Percentiles rank a stretch among this genome's conserved stretches.
Evolutionary conservation across 352 stramenopile genomes (phyloP).

Genomic region (Pythium rishiriense): DNA sequence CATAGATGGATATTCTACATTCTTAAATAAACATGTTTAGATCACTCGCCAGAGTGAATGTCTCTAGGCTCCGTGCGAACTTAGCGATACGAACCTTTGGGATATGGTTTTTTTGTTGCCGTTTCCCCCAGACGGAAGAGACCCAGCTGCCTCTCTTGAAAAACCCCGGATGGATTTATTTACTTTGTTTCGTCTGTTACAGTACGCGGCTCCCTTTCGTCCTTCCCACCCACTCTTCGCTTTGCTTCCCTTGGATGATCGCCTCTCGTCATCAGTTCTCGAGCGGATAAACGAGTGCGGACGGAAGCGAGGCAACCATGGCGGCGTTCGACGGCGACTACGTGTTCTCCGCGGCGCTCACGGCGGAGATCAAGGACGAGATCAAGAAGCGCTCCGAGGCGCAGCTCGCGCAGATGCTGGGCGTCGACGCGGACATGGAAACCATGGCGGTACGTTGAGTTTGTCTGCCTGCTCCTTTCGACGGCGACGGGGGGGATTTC

Average conservation of each 20-base stretch:
- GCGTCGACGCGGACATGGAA: slow-evolving; percentile 71
- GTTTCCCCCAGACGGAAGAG: no score
- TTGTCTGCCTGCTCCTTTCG: not conserved
- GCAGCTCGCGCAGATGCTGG: slow-evolving; percentile 77
- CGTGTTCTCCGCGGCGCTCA: slow-evolving; percentile 61
- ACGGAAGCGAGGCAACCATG: not conserved
- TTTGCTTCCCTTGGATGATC: not conserved
- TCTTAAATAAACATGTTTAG: no score
- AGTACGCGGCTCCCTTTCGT: not conserved
- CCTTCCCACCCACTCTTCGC: not conserved
- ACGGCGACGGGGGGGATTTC: not conserved
- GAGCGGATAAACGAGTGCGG: not conserved
- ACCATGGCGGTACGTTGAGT: slow-evolving; percentile 81
- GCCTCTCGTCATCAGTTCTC: not conserved
- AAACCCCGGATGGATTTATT: no score
- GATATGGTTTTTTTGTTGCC: no score
- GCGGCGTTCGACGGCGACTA: slow-evolving; percentile 34
- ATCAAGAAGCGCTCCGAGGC: slow-evolving; percentile 47
- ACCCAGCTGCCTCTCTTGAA: not conserved
- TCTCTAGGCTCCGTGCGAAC: no score
- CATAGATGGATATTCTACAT: no score
- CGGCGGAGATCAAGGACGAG: slow-evolving; percentile 52
- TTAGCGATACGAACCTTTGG: no score
- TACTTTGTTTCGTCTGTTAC: not conserved
- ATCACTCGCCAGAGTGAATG: no score